Evolutionary conservation across 139 green algal species (phyloP).

Genomic region (Raphidocelis subcapitata): DNA sequence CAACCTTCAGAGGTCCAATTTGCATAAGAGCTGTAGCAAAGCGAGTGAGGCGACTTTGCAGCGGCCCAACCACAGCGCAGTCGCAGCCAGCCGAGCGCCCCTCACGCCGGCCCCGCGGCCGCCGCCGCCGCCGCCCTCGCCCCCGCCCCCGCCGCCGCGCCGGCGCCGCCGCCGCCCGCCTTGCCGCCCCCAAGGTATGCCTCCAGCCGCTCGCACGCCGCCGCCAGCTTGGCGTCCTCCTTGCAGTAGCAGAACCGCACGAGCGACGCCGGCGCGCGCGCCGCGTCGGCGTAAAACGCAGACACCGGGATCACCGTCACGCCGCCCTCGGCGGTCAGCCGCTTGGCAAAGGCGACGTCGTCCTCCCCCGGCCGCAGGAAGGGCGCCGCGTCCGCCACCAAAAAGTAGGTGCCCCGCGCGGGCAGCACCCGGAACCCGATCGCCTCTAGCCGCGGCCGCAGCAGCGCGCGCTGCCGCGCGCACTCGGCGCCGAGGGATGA

Average conservation of each 20-base stretch:
- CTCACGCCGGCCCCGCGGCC: no score
- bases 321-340: constrained; percentile 64
- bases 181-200: no score
- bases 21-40: no score
- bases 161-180: no score
- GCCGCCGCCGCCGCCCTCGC: no score
- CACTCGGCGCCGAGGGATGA: background rate
- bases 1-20: no score
- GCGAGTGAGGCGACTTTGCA: no score
- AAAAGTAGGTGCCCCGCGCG: constrained; percentile 77
- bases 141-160: no score
- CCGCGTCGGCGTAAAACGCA: constrained; percentile 22
- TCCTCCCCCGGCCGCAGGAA: constrained; percentile 42
- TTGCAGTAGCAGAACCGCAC: constrained; percentile 82
- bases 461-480: constrained; percentile 35
- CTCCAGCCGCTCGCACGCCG: constrained; percentile 45
- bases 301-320: constrained; percentile 74
- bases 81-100: no score
- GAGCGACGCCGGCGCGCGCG: constrained; percentile 22
- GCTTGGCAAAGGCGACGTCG: constrained; percentile 65
- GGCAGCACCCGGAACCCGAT: constrained; percentile 67
- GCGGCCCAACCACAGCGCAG: no score
- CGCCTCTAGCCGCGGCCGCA: constrained; percentile 40
- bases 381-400: constrained; percentile 66
- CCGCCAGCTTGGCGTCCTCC: constrained; percentile 65